Conservation (phyloP, 2,329 filamentous ascomycete species). For the Aspergillus melleus region DNA sequence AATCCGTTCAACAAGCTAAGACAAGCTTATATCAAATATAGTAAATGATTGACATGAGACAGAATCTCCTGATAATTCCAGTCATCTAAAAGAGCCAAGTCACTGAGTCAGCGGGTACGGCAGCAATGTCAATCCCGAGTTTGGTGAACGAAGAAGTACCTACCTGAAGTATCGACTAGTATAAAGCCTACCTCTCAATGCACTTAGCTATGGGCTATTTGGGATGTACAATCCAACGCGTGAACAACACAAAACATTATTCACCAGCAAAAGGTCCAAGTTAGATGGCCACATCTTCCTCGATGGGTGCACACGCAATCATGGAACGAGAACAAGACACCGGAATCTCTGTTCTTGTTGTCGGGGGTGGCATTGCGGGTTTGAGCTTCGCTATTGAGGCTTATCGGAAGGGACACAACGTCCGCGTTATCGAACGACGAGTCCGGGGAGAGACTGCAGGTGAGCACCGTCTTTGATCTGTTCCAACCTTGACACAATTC, state of each 20-base stretch:
- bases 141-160: too few species aligned
- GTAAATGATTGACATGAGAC: too few species aligned
- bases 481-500: not conserved
- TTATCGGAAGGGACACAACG: conserved; percentile 6
- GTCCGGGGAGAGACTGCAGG: not conserved
- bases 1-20: too few species aligned
- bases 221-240: not conserved
- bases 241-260: not conserved
- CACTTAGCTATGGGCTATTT: not conserved
- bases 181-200: not conserved
- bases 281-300: not conserved
- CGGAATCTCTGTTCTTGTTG: conserved; percentile 5
- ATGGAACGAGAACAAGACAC: not conserved
- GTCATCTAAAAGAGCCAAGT: too few species aligned
- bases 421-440: conserved; percentile 2
- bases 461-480: not conserved
- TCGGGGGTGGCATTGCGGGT: conserved; percentile 4
- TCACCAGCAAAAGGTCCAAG: not conserved
- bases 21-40: too few species aligned
- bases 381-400: conserved; percentile 7
- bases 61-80: too few species aligned
- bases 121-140: too few species aligned
- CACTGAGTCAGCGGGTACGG: too few species aligned
- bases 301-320: not conserved
- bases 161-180: too few species aligned